Base-by-base conservation (phyloP, 441 rosid species). In the Melianthus villosus region DNA sequence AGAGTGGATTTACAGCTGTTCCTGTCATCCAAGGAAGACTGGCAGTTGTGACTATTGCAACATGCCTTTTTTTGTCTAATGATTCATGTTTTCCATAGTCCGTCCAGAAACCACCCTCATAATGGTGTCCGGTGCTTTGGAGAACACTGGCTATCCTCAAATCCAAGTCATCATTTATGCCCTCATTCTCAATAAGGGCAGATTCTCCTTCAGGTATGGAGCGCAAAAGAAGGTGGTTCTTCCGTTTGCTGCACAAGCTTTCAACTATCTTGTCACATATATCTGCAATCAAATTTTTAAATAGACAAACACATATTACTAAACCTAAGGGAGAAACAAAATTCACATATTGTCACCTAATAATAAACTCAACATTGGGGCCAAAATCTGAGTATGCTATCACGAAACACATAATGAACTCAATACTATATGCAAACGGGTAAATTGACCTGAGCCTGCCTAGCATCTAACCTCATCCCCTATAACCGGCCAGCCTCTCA, bases 11-110 rank as follows among this genome's bases (percentile, higher is more conserved):
- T 37, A 87, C 84, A 51, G 97, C 97, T 45, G 97, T 87, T 53
- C 97, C 97, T 1, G 94, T 87, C 97, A 87, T 82, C 97, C 97
- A 87, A 18, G 97, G 97, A 56, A 87, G 94, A 64, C 97, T 87
- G 34, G 94, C 97, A 53, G 97, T 87, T 20, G 94, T 82, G 40
- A 87, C 86, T 60, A 82, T 80, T 39, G 94, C 93, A 14, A 87
- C 93, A 46, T 80, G 86, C 67, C 97, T 75, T 67, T 70, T 74
- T 53, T 62, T 55, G 42, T 73, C 77, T 5, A 74, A 20, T 16
- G 51, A 50, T 22, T 56, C 73, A 57, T 67, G 61, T 69, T 76
- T 77, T 44, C 59, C 26, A 23, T 57, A 43, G 63, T 82, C 91
- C 22, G 73, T 59, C 94, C 91, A 79, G 44, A 77, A 77, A 53